Base-by-base conservation (phyloP, 768 basidiomycete genomes). In the Pisolithus albus region DNA sequence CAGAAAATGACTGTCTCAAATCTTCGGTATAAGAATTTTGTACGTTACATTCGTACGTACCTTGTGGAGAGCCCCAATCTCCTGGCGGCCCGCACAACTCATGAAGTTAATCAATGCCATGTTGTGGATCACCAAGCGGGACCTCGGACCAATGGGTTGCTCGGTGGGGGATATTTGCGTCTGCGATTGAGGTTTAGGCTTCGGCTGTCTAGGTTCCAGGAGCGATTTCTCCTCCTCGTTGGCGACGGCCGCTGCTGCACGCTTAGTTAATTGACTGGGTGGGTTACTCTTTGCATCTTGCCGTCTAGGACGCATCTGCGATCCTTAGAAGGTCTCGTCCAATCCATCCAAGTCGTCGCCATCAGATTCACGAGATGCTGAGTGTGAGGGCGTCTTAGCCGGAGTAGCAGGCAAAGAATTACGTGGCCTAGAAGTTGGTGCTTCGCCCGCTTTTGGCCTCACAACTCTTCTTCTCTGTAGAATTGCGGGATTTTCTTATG, bases 51-150 rank as follows among this genome's bases (percentile, higher is more conserved):
- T 4, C 7, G 46, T 13, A 60, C 69, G 18, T 56, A 88, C 92
- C 75, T 97, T 98, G 70, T 99, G 96, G 70, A 99, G 98, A 0
- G 96, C 96, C 0, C 96, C 96, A 53, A 99, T 98, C 60, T 93
- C 92, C 66, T 97, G 94, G 44, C 92, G 74, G 3, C 94, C 95
- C 1, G 91, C 92, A 62, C 98, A 99, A 56, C 89, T 92, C 77
- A 98, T 99, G 75, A 98, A 99, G 68, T 98, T 86, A 32, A 95
- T 77, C 2, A 99, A 76, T 1, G 82, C 92, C 71, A 99, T 81
- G 66, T 95, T 94, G 63, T 96, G 86, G 51, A 99, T 98, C 30
- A 95, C 89, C 19, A 98, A 73, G 15, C 96, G 85, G 16, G 87
- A 46, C 54, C 75, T 79, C 0, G 86, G 86, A 7, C 82, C 86